Evolutionary conservation across 352 stramenopile species (phyloP).

Genomic region (Phytophthora megakarya): DNA sequence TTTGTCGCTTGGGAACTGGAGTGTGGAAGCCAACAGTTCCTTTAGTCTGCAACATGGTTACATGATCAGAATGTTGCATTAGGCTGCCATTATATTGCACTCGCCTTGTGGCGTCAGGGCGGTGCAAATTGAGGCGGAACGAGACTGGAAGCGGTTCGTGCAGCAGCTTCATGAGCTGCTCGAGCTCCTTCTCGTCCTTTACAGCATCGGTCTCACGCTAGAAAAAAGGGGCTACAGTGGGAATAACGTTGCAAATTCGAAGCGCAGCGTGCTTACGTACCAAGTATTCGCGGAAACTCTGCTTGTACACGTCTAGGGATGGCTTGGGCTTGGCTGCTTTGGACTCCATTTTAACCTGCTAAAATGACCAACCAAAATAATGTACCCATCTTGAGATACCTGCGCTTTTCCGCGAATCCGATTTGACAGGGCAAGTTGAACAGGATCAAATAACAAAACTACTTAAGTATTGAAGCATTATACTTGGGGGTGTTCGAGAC

Average conservation of each 20-base stretch:
- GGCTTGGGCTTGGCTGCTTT: slow-evolving; percentile 46
- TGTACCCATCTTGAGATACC: slow-evolving; percentile 14
- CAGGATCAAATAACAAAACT: too few relatives aligned
- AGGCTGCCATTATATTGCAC: background rate
- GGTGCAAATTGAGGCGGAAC: slow-evolving; percentile 84
- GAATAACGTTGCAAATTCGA: background rate
- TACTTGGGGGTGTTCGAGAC: too few relatives aligned
- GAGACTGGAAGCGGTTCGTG: slow-evolving; percentile 80
- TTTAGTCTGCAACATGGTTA: slow-evolving; percentile 45
- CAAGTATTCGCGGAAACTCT: slow-evolving; percentile 83
- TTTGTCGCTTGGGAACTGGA: slow-evolving; percentile 63
- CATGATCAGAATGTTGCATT: slow-evolving; percentile 6
- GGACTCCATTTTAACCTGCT: slow-evolving; percentile 10
- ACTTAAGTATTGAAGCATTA: too few relatives aligned
- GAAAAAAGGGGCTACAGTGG: background rate
- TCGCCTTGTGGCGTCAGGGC: slow-evolving; percentile 53
- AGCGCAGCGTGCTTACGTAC: slow-evolving; percentile 13
- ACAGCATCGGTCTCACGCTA: slow-evolving; percentile 72
- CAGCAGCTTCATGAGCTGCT: slow-evolving; percentile 71
- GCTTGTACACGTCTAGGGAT: slow-evolving; percentile 77
- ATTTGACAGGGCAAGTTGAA: too few relatives aligned
- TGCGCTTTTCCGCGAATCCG: background rate
- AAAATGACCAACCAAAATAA: slow-evolving; percentile 24
- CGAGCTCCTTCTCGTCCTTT: slow-evolving; percentile 50
- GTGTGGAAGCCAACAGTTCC: slow-evolving; percentile 44